Conservation (phyloP, 331 rosid genomes). For the Malus hybrid region DNA sequence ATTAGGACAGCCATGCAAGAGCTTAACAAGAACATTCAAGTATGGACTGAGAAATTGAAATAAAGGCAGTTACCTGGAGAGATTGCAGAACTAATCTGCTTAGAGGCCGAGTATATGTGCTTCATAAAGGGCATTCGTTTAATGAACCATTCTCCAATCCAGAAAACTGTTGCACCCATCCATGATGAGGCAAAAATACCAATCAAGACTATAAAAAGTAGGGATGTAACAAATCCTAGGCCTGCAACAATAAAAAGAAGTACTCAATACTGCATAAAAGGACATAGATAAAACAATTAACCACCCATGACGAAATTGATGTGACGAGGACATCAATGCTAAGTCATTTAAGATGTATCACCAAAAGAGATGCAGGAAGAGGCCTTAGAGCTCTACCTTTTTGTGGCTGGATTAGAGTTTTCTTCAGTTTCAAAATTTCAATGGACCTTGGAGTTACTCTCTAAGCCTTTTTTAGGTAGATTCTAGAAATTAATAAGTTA, state of each 20-base stretch:
- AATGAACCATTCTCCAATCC: constrained; percentile 46
- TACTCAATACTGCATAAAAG: not conserved
- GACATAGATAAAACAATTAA: not conserved
- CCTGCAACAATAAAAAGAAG: constrained; percentile 22
- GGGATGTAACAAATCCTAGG: constrained; percentile 41
- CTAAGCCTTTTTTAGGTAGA: too few species aligned
- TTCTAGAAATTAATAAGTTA: too few species aligned
- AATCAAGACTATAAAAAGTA: constrained; percentile 27
- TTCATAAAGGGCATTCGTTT: constrained; percentile 45
- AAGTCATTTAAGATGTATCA: too few species aligned
- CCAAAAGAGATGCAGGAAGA: too few species aligned
- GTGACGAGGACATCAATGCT: too few species aligned
- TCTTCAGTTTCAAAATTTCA: too few species aligned
- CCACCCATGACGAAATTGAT: not conserved
- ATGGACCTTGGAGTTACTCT: too few species aligned
- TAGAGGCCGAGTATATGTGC: constrained; percentile 48
- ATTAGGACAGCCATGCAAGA: not conserved
- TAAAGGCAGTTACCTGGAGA: constrained; percentile 29
- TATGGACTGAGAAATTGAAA: not conserved
- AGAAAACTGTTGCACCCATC: constrained; percentile 47
- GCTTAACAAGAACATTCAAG: not conserved
- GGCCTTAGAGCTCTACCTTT: too few species aligned
- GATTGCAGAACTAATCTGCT: constrained; percentile 47
- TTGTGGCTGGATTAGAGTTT: too few species aligned
- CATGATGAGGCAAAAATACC: constrained; percentile 48